These are phyloP conservation scores for Hypoxylon trugodes DNA, from an alignment of 495 filamentous ascomycete genomes.

Conservation along the genomic window DNA sequence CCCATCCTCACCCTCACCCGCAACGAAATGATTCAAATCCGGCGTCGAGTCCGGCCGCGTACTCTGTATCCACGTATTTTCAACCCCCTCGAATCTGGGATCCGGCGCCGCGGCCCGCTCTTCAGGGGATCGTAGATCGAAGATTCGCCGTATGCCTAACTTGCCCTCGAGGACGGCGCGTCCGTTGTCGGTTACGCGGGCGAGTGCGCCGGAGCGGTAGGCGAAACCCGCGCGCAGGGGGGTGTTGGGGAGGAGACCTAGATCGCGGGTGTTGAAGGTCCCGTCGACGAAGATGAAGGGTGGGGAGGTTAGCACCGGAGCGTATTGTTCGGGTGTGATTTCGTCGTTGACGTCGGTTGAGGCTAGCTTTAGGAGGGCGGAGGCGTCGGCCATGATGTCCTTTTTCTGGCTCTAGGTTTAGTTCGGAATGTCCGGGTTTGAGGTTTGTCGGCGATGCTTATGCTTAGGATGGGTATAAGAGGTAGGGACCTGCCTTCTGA, in stretches of 20 bases:
- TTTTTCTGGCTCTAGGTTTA: background rate
- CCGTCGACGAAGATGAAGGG: constrained; percentile 65
- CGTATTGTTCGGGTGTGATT: constrained; percentile 41
- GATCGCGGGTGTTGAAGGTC: constrained; percentile 63
- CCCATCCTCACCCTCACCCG: constrained; percentile 52
- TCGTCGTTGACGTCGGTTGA: constrained; percentile 47
- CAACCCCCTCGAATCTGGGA: constrained; percentile 50
- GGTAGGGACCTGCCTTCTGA: too few species aligned
- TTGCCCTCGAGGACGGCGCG: constrained; percentile 49
- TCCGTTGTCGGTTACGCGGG: constrained; percentile 44
- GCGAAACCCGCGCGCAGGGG: constrained; percentile 54
- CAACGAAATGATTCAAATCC: constrained; percentile 46
- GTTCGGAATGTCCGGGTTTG: background rate
- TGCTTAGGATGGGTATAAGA: too few species aligned
- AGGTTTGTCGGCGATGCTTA: background rate
- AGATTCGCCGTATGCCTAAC: constrained; percentile 51
- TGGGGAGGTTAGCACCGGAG: constrained; percentile 47
- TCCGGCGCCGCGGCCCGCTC: constrained; percentile 50
- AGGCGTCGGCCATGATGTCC: constrained; percentile 39
- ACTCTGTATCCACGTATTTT: constrained; percentile 49
- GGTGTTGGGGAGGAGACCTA: constrained; percentile 57
- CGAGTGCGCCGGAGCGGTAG: constrained; percentile 62
- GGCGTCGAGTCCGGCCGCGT: constrained; percentile 44
- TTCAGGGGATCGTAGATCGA: constrained; percentile 52
- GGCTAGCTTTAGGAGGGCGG: constrained; percentile 49